These are phyloP conservation scores for Neonectria magnoliae DNA, from an alignment of 2,329 filamentous ascomycete genomes.

Conservation along the genomic window DNA sequence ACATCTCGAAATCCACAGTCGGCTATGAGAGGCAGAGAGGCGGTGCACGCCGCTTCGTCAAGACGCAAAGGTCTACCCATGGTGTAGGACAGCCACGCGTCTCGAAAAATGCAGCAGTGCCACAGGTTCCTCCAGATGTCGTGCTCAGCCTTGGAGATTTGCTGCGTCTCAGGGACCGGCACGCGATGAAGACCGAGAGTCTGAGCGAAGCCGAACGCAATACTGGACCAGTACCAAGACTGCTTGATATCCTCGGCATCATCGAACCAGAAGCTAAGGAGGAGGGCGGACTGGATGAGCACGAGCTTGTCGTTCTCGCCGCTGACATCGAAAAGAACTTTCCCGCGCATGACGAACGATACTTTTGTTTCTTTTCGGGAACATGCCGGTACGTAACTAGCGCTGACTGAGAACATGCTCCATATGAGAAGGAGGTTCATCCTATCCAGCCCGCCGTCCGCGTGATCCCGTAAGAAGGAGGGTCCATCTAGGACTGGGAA, in stretches of 20 bases:
- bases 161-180: neutral
- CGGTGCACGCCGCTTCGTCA: neutral
- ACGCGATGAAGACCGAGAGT: slow-evolving; percentile 2
- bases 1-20: neutral
- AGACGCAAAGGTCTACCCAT: neutral
- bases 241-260: slow-evolving; percentile 8
- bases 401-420: slow-evolving; percentile 1
- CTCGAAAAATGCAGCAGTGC: neutral
- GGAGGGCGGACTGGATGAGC: slow-evolving; percentile 3
- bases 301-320: slow-evolving; percentile 9
- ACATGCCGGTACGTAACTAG: neutral
- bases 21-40: neutral
- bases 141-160: neutral
- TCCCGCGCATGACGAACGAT: neutral
- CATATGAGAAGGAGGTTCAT: neutral
- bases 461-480: neutral
- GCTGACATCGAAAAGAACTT: slow-evolving; percentile 2
- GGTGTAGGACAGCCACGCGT: neutral
- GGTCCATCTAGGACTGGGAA: slow-evolving; percentile 4
- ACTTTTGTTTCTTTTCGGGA: neutral
- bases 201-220: neutral
- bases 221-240: slow-evolving; percentile 9
- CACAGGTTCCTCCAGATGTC: neutral
- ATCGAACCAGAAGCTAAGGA: slow-evolving; percentile 15
- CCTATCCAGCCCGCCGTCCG: neutral